Evolutionary conservation across 176 grass and related monocot species (phyloP).

Genomic region (Eragrostis curvula): DNA sequence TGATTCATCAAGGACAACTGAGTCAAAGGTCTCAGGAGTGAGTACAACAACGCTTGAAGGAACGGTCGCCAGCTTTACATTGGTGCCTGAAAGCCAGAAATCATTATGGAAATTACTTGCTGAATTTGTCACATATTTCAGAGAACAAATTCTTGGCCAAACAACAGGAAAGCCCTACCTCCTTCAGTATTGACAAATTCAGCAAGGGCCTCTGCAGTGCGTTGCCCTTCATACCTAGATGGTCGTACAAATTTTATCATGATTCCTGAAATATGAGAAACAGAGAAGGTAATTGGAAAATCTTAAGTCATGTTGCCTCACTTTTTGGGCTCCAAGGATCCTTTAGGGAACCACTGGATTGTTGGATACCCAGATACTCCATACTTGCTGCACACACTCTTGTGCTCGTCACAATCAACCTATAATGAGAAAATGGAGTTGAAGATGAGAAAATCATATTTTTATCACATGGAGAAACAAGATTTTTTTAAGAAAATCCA

Average conservation of each 20-base stretch:
- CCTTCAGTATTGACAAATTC: conserved; percentile 87
- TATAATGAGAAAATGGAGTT: conserved; percentile 39
- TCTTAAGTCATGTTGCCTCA: conserved; percentile 28
- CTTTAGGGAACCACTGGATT: conserved; percentile 91
- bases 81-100: conserved; percentile 63
- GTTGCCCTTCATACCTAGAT: conserved; percentile 79
- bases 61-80: conserved; percentile 67
- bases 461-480: conserved; percentile 2
- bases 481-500: conserved; percentile 16
- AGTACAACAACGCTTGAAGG: conserved; percentile 78
- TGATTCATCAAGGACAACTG: conserved; percentile 75
- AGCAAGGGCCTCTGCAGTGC: conserved; percentile 74
- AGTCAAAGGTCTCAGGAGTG: conserved; percentile 63
- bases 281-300: neutral
- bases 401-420: conserved; percentile 87
- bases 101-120: neutral
- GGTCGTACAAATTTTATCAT: neutral
- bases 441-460: neutral
- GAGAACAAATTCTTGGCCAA: neutral
- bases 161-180: conserved; percentile 45
- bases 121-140: neutral
- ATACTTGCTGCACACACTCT: conserved; percentile 86
- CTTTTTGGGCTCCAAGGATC: conserved; percentile 86
- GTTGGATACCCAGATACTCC: conserved; percentile 89
- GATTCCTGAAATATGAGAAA: neutral